Percentiles rank a stretch among this genome's conserved stretches.
Conservation (phyloP, 805 yeast species). For the Candida ovalis region DNA sequence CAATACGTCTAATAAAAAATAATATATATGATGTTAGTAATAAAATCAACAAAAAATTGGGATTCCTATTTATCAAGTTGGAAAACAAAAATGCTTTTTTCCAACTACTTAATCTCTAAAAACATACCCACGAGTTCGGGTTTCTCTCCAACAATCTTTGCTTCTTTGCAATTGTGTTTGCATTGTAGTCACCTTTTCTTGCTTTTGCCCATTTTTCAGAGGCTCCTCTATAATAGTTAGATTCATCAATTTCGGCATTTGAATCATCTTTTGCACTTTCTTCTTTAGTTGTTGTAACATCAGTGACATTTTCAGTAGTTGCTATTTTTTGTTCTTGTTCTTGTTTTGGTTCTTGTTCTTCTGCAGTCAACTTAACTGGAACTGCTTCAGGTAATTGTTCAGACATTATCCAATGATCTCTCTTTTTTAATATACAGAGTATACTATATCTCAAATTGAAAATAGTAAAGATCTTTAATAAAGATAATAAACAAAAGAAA, state of each 20-base stretch:
- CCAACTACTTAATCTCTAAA: slow-evolving; percentile 7
- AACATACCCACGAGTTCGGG: slow-evolving; percentile 59
- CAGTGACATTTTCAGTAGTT: not conserved
- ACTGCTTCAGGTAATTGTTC: not conserved
- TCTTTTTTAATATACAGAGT: not conserved
- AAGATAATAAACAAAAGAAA: not conserved
- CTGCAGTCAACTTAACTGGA: not conserved
- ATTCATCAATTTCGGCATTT: slow-evolving; percentile 3
- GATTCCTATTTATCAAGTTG: too few relatives aligned
- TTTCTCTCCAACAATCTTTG: slow-evolving; percentile 26
- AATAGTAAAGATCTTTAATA: not conserved
- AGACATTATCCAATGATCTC: not conserved
- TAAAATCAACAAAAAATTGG: too few relatives aligned
- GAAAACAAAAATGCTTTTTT: slow-evolving; percentile 9
- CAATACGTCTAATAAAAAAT: slow-evolving; percentile 32
- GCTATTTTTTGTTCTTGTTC: too few relatives aligned
- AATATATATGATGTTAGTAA: not conserved
- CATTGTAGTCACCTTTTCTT: slow-evolving; percentile 26
- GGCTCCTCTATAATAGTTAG: slow-evolving; percentile 6
- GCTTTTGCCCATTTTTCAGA: slow-evolving; percentile 21
- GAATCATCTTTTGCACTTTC: not conserved
- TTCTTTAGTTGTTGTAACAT: not conserved
- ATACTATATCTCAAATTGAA: not conserved
- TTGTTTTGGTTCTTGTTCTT: not conserved
- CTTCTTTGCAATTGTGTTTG: slow-evolving; percentile 27